phyloP scores from a whole-genome alignment of 2,329 filamentous ascomycete species.

The Onygenales sp. region DNA sequence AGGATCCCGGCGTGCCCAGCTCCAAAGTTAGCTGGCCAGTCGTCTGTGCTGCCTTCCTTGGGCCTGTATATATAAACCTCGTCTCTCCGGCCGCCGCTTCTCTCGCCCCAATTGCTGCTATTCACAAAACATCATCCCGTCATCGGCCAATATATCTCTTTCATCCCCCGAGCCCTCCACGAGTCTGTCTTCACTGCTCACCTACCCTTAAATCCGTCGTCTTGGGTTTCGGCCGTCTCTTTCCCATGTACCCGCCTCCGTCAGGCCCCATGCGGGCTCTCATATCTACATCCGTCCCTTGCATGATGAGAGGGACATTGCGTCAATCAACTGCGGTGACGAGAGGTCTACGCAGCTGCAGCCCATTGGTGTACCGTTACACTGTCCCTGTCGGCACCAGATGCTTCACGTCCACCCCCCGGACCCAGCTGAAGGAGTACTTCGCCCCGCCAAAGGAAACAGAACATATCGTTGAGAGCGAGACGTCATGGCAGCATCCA shows the following conservation, averaged over 20 bases:
- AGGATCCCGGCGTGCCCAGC: too few relatives aligned
- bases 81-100: too few relatives aligned
- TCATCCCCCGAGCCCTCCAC: too few relatives aligned
- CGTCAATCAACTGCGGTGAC: slow-evolving; percentile 14
- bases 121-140: too few relatives aligned
- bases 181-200: too few relatives aligned
- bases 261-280: slow-evolving; percentile 5
- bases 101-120: too few relatives aligned
- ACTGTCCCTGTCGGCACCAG: slow-evolving; percentile 13
- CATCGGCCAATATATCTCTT: too few relatives aligned
- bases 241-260: slow-evolving; percentile 5
- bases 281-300: slow-evolving; percentile 6
- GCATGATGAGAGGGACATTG: slow-evolving; percentile 2
- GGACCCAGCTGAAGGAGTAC: slow-evolving; percentile 37
- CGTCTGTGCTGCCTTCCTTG: too few relatives aligned
- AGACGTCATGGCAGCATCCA: slow-evolving; percentile 60
- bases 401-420: slow-evolving; percentile 29
- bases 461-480: slow-evolving; percentile 51
- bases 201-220: too few relatives aligned
- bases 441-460: slow-evolving; percentile 53
- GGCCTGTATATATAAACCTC: too few relatives aligned
- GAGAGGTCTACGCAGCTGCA: slow-evolving; percentile 15
- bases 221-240: not conserved
- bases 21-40: too few relatives aligned
- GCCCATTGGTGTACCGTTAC: slow-evolving; percentile 11